Base-by-base conservation (phyloP, 352 stramenopile species). In the Pythium brassicae region DNA sequence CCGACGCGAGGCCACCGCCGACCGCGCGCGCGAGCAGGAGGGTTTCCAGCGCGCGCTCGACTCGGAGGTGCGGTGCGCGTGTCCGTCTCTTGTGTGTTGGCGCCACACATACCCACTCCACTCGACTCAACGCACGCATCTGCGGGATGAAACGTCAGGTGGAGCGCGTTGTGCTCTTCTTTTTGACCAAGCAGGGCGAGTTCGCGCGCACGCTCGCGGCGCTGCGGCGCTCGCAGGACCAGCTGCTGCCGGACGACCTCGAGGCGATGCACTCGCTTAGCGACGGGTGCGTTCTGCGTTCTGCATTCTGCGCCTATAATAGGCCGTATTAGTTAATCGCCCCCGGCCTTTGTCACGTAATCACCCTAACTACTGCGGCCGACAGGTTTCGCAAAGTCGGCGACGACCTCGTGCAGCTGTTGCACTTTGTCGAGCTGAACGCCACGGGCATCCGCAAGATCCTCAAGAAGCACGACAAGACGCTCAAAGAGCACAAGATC, bases 391-490 rank as follows among this genome's bases (percentile, higher is more conserved):
- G 85, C 49, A 59, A 68, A 17, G 72, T 90, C n/a, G 86, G 86
- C 29, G 86, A 95, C 46, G 79, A 93, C 7, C 64, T 95, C 11
- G 78, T 93, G 45, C 74, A 90, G 42, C 46, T 95, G 51, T 76
- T 95, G 55, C 71, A 92, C 52, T 95, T 89, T 52, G 78, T 95
- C 12, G 83, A 94, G 65, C 75, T 95, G 32, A 95, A 95, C 61
- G 80, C 83, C 19, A 94, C 83, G 29, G 84, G 83, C 22, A 86
- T 95, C 54, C 82, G 86, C 50, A 95, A 95, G 66, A 95, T 95
- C 65, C 76, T 92, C 46, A 95, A 95, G 59, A 95, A 95, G 64
- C 85, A 92, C 61, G 82, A 92, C 71, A 94, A 94, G 62, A 80
- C 82, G 19, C 70, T 91, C 55, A 89, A 92, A 49, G 74, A 83